phyloP scores from a whole-genome alignment of 148 eudicot species.

The Chenopodium album region DNA sequence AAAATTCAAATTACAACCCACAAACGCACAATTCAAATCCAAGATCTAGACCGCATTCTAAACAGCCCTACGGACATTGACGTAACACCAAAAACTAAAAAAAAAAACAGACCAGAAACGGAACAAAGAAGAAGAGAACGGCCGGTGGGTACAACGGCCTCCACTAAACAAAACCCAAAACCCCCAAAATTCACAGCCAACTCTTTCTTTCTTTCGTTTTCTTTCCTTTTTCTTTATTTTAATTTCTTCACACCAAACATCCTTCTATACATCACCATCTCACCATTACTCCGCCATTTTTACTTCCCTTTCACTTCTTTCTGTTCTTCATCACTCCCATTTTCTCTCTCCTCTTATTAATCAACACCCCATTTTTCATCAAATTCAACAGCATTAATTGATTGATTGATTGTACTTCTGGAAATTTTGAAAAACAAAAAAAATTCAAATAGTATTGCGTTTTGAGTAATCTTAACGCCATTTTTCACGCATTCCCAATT shows the following conservation, averaged over 20 bases:
- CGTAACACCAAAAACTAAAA: no score
- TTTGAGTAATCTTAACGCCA: background rate
- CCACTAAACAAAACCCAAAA: background rate
- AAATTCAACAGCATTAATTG: background rate
- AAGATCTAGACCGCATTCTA: no score
- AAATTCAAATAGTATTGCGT: background rate
- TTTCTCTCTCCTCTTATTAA: background rate
- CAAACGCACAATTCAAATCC: no score
- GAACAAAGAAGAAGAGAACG: background rate
- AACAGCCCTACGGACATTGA: no score
- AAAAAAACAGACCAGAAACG: background rate
- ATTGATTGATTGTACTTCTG: background rate
- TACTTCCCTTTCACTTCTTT: slow-evolving; percentile 6
- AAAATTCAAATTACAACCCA: no score
- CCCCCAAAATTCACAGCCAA: background rate
- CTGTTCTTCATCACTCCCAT: background rate
- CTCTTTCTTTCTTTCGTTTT: background rate
- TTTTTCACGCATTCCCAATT: background rate
- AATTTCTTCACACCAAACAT: background rate
- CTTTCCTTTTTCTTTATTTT: background rate
- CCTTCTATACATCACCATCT: background rate
- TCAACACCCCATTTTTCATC: no score
- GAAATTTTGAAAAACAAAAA: background rate
- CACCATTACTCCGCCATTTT: background rate
- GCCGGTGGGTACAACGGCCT: slow-evolving; percentile 23